A percentile compares a stretch with the other conserved stretches of the same genome.
Conservation (phyloP, 163 green algal species). For the Chlorella variabilis region DNA sequence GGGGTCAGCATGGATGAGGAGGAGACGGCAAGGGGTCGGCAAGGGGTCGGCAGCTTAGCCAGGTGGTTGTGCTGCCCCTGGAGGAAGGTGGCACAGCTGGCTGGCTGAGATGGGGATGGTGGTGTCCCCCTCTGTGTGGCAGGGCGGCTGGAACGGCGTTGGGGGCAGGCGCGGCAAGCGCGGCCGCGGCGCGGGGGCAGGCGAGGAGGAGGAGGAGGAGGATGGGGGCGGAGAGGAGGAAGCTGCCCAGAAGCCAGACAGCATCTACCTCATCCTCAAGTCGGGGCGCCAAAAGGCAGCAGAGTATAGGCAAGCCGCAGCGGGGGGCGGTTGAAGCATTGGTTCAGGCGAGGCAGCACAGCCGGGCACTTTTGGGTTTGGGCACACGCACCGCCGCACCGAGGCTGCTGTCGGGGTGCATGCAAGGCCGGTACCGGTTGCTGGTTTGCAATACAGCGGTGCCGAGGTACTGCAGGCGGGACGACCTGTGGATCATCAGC, state of each 20-base stretch:
- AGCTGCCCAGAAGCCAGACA: conserved; percentile 18
- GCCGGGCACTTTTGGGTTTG: too few relatives aligned
- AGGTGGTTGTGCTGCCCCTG: too few relatives aligned
- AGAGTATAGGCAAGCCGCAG: conserved; percentile 25
- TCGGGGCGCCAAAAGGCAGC: conserved; percentile 24
- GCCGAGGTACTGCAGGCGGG: conserved; percentile 37
- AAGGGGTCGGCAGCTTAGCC: too few relatives aligned
- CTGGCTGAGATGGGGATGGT: too few relatives aligned
- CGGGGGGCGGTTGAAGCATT: not conserved
- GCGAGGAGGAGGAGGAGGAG: not conserved
- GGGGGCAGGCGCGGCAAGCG: conserved; percentile 13
- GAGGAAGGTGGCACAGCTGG: too few relatives aligned
- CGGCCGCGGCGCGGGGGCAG: not conserved
- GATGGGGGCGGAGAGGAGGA: not conserved
- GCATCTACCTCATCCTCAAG: conserved; percentile 34
- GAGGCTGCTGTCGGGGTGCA: too few relatives aligned
- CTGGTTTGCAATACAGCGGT: too few relatives aligned
- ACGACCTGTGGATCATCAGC: conserved; percentile 84
- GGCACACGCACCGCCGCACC: too few relatives aligned
- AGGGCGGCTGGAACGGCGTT: conserved; percentile 5
- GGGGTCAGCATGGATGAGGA: too few relatives aligned
- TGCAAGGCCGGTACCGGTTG: too few relatives aligned
- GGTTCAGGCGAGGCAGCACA: not conserved
- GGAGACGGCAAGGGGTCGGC: too few relatives aligned
- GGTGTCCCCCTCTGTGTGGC: not conserved